These are phyloP conservation scores for Arachnopeziza araneosa DNA, from an alignment of 2,329 filamentous ascomycete species.

Conservation along the genomic window DNA sequence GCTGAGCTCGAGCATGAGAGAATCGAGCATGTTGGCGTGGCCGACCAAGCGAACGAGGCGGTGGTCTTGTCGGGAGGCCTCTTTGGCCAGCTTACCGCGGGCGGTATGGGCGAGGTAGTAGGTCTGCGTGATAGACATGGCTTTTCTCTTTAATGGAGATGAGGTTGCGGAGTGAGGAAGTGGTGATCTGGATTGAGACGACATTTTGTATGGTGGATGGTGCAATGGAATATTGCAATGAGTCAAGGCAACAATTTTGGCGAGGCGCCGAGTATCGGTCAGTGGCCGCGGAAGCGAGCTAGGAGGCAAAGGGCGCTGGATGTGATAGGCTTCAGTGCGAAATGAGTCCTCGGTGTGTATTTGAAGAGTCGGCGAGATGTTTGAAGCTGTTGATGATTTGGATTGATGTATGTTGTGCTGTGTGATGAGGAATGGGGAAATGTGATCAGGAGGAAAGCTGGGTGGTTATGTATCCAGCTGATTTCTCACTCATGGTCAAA, in stretches of 20 bases:
- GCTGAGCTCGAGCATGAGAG: slow-evolving; percentile 84
- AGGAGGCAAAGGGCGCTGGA: background rate
- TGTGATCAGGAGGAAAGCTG: background rate
- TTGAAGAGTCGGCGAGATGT: background rate
- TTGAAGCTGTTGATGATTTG: background rate
- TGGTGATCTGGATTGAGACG: background rate
- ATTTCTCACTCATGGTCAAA: background rate
- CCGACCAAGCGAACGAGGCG: slow-evolving; percentile 92
- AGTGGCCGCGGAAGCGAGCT: background rate
- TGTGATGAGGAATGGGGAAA: background rate
- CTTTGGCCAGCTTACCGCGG: slow-evolving; percentile 87
- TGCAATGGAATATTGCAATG: background rate
- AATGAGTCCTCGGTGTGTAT: background rate
- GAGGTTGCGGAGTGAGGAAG: background rate
- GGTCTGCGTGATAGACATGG: slow-evolving; percentile 96
- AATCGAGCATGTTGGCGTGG: slow-evolving; percentile 96
- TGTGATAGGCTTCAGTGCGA: background rate
- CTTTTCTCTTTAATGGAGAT: slow-evolving; percentile 54
- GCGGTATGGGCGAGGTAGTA: slow-evolving; percentile 98
- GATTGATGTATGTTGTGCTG: background rate
- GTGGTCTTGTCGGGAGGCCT: slow-evolving; percentile 87
- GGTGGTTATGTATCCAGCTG: background rate
- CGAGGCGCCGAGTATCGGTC: background rate
- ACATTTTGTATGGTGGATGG: background rate
- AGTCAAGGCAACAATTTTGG: background rate